phyloP scores from a whole-genome alignment of 352 stramenopile species.

The Globisporangium carolinianum region DNA sequence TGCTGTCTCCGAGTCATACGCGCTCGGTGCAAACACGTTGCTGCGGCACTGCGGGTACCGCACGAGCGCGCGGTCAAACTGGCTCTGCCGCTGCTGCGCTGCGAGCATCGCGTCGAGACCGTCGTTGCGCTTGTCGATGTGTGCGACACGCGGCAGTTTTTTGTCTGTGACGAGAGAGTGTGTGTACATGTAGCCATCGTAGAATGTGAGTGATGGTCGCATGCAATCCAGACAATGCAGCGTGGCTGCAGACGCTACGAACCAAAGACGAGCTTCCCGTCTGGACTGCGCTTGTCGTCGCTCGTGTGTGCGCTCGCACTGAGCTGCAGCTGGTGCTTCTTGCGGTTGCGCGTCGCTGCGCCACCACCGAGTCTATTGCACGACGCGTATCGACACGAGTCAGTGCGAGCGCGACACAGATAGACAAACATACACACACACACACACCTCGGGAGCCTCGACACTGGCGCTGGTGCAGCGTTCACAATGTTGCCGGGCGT shows the following conservation, averaged over 20 bases:
- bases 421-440: background rate
- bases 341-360: slow-evolving; percentile 18
- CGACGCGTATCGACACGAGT: too few relatives aligned
- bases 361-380: slow-evolving; percentile 1
- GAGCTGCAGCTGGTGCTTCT: slow-evolving; percentile 41
- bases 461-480: slow-evolving; percentile 5
- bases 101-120: slow-evolving; percentile 30
- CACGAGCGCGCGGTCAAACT: slow-evolving; percentile 57
- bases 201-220: background rate
- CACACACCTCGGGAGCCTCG: slow-evolving; percentile 42
- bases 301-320: slow-evolving; percentile 20
- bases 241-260: slow-evolving; percentile 5
- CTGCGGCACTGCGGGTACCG: slow-evolving; percentile 61
- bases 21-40: slow-evolving; percentile 54
- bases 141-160: slow-evolving; percentile 56
- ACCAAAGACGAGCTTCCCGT: slow-evolving; percentile 67
- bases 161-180: slow-evolving; percentile 30
- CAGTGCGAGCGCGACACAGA: background rate
- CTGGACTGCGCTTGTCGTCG: slow-evolving; percentile 29
- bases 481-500: slow-evolving; percentile 22
- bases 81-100: slow-evolving; percentile 48
- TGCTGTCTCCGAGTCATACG: slow-evolving; percentile 22
- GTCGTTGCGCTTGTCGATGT: slow-evolving; percentile 58
- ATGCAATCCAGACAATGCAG: background rate
- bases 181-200: background rate